Base-by-base conservation (phyloP, 208 protist species). In the Acanthamoeba comandoni region DNA sequence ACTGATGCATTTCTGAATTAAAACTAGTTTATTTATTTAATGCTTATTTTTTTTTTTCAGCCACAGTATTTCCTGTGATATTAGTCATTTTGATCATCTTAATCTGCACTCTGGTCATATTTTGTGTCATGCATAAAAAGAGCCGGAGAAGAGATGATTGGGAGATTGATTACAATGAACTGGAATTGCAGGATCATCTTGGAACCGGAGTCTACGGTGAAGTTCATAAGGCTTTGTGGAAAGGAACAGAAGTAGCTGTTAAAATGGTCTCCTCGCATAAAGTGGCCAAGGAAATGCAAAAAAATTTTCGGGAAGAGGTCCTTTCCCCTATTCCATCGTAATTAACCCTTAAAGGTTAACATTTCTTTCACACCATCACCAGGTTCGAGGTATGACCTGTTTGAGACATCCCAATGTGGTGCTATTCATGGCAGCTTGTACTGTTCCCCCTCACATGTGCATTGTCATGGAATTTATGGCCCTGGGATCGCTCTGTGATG, bases 401-500 rank as follows among this genome's bases (percentile, higher is more conserved):
- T n/a, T n/a, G n/a, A 0, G 52, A 0, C 73, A 84, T n/a, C 73
- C 73, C 0, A 84, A 84, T 29, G 73, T 84, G 0, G 73, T 84
- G 22, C 73, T 84, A 9, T 84, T 84, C 24, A 84, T 84, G 73
- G 73, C 51, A 24, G 73, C 73, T 2, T 84, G 29, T 4, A 84
- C 73, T 13, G n/a, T 11, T 3, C 51, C 43, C 0, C 51, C 51
- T 17, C 17, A 62, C 17, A 84, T 84, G 73, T 55, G 51, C 73
- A 84, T 84, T 39, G 67, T 75, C 3, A 75, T 75, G 67, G 67
- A 75, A 49, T 75, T 75, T 9, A 75, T 75, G 67, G 9, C 67
- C 15, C 31, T 75, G 13, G 67, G 67, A 35, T 75, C 67, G 1
- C 67, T 75, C 58, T 65, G 12, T 13, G 62, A 24, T 3, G 39